Base-by-base conservation (phyloP, 2,329 filamentous ascomycete genomes). In the Hypomyces rosellus region DNA sequence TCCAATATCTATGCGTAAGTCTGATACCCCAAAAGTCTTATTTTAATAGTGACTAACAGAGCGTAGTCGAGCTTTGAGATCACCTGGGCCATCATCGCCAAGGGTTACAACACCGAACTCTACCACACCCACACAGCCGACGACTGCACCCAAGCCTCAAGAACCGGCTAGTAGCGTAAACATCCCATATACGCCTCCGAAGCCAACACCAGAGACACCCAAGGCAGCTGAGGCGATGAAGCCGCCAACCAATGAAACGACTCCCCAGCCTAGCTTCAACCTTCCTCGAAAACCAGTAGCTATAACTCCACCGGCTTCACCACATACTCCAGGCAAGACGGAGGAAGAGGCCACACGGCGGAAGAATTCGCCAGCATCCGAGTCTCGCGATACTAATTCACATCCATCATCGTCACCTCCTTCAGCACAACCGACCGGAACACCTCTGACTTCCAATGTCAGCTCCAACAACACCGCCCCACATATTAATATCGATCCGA, bases 1-100 rank as follows among this genome's bases (percentile, higher is more conserved):
- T 58, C 63, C 3, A 66, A 65, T 9, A 60, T 67, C 3, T 66
- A 67, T 55, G 63, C 64, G 64, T 66, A 42, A 48, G 63, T 63
- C 2, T 18, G 15, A 16, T 33, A 6, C 15, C 13, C 9, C 22
- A 4, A 13, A 8, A 20, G 7, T 16, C 9, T 5, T 22, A 45
- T 22, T 5, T 2, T 7, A 25, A 11, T 30, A 11, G 25, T 11
- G 25, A 25, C 25, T 48, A 34, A 45, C 13, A 3, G 1, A 0
- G 2, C 3, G 1, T 1, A 66, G 64, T 4, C 61, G 63, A 9
- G 59, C 64, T 11, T 45, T 67, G 2, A 61, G 60, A 49, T 66
- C 64, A 22, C 62, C 63, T 3, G 53, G 57, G 1, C 62, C 61
- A 9, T 45, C 42, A 7, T 42, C 47, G 18, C 34, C 48, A 15